A percentile compares a stretch with the other conserved stretches of the same genome.
Conservation (phyloP, 1,284 basidiomycete species). For the Naganishia liquefaciens region DNA sequence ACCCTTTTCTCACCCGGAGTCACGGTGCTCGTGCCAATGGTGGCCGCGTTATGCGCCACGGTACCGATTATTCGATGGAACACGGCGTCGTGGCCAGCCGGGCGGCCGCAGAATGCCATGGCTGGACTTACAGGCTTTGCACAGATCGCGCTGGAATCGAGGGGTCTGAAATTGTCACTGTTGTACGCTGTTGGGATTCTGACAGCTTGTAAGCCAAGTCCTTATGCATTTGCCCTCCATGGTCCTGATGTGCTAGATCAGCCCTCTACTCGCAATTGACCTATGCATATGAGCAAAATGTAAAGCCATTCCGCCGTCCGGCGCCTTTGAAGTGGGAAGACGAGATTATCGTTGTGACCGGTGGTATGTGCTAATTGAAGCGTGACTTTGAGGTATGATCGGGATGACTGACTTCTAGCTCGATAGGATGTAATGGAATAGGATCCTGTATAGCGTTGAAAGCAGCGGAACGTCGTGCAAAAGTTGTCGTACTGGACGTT, state of each 20-base stretch:
- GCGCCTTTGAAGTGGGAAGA: slow-evolving; percentile 72
- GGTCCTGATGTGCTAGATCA: not conserved
- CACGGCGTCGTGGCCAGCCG: not conserved
- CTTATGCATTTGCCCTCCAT: too few species aligned
- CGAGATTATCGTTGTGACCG: slow-evolving; percentile 84
- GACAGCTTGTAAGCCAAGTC: not conserved
- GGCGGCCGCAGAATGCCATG: not conserved
- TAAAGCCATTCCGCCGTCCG: slow-evolving; percentile 63
- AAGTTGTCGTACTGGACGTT: slow-evolving; percentile 81
- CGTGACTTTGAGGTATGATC: not conserved
- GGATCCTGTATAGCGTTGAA: slow-evolving; percentile 82
- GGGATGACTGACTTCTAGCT: not conserved
- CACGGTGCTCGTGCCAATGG: slow-evolving; percentile 3
- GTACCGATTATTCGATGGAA: not conserved
- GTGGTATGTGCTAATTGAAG: slow-evolving; percentile 61
- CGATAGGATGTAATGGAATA: slow-evolving; percentile 77
- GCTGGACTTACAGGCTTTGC: not conserved
- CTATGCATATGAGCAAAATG: slow-evolving; percentile 67
- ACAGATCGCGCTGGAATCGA: not conserved
- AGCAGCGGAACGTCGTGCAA: slow-evolving; percentile 74
- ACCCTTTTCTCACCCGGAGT: slow-evolving; percentile 13
- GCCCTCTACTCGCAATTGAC: slow-evolving; percentile 8
- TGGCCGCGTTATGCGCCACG: not conserved
- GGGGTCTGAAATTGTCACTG: not conserved
- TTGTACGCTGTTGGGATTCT: slow-evolving; percentile 3